These are phyloP conservation scores for Spergularia bocconei DNA, from an alignment of 148 eudicot species.

Conservation along the genomic window DNA sequence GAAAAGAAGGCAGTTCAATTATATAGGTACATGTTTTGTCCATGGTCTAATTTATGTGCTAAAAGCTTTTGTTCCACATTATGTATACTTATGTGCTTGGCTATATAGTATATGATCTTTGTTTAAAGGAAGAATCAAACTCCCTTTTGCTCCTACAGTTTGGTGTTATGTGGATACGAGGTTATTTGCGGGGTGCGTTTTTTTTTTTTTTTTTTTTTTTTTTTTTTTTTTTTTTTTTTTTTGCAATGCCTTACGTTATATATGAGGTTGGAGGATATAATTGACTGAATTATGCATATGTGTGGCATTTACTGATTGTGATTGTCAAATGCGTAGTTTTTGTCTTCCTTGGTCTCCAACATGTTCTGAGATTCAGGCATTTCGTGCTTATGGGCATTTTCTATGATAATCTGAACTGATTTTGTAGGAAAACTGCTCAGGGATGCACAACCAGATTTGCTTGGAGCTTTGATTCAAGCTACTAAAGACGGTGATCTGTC, in stretches of 20 bases:
- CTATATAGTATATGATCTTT: background rate
- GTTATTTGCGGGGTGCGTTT: too few relatives aligned
- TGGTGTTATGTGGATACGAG: background rate
- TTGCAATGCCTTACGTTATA: too few relatives aligned
- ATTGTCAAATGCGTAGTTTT: background rate
- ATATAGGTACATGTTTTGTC: conserved; percentile 55
- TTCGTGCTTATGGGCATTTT: background rate
- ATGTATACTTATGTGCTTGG: background rate
- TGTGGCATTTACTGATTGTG: background rate
- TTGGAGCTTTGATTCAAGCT: conserved; percentile 76
- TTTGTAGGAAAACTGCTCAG: conserved; percentile 68
- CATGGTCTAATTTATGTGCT: background rate
- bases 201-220: too few relatives aligned
- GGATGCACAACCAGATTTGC: conserved; percentile 69
- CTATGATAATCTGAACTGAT: conserved; percentile 1
- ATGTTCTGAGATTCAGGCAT: background rate
- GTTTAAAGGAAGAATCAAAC: too few relatives aligned
- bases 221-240: too few relatives aligned
- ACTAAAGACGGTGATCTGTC: conserved; percentile 75
- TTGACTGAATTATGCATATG: background rate
- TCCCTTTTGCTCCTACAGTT: background rate
- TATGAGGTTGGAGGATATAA: background rate
- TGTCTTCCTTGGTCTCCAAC: background rate
- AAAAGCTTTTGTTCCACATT: background rate
- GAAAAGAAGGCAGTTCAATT: conserved; percentile 82